phyloP scores from a whole-genome alignment of 2,329 filamentous ascomycete genomes.

The Aspergillus sp. region DNA sequence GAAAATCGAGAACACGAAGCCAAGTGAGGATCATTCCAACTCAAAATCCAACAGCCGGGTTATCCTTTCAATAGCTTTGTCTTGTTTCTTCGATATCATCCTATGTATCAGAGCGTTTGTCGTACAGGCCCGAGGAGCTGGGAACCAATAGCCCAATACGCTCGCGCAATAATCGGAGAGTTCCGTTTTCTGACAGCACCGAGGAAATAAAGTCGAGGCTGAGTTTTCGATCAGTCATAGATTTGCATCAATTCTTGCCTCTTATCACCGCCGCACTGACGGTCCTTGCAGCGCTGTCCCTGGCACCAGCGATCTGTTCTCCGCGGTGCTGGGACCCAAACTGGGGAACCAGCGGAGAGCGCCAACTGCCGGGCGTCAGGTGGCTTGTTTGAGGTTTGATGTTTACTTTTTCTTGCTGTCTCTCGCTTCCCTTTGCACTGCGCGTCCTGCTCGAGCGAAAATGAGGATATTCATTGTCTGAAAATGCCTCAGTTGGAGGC shows the following conservation, averaged over 20 bases:
- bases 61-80: not conserved
- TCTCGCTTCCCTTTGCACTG: not conserved
- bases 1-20: not conserved
- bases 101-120: not conserved
- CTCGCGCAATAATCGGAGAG: constrained; percentile 7
- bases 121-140: constrained; percentile 3
- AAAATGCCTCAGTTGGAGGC: constrained; percentile 1
- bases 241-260: constrained; percentile 8
- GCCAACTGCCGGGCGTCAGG: constrained; percentile 19
- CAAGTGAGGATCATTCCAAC: constrained; percentile 10
- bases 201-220: not conserved
- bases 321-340: constrained; percentile 16
- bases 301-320: constrained; percentile 17
- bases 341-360: constrained; percentile 20
- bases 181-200: constrained; percentile 8
- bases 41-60: not conserved
- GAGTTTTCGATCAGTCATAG: constrained; percentile 14
- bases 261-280: constrained; percentile 3
- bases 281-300: constrained; percentile 8
- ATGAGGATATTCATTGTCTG: constrained; percentile 4
- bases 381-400: constrained; percentile 20
- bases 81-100: not conserved
- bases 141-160: not conserved
- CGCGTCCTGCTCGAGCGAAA: not conserved
- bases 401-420: constrained; percentile 16